Percentiles rank a stretch among this genome's conserved stretches.
Evolutionary conservation across 2,329 filamentous ascomycete genomes (phyloP).

Genomic region (Sphaceloma murrayae): DNA sequence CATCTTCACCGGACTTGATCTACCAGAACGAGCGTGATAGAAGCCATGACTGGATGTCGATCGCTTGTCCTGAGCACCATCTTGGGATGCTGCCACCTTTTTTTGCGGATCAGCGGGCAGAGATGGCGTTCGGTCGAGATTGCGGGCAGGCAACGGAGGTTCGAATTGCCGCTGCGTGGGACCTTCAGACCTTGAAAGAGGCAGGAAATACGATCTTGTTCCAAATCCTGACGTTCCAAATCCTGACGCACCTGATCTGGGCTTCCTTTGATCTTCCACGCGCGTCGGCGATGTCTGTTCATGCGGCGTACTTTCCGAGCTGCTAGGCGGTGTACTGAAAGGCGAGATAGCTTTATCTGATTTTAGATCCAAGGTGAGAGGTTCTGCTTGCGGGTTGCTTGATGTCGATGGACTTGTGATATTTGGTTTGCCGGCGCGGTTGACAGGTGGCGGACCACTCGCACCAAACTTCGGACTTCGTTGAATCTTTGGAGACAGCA

Average conservation of each 20-base stretch:
- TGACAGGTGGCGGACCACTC: constrained; percentile 61
- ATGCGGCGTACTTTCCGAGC: constrained; percentile 46
- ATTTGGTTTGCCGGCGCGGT: constrained; percentile 70
- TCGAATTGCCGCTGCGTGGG: constrained; percentile 8
- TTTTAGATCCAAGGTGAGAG: constrained; percentile 25
- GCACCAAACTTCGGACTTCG: constrained; percentile 19
- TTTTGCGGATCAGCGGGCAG: background rate
- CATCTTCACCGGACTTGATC: constrained; percentile 23
- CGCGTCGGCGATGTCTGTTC: constrained; percentile 16
- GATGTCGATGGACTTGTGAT: constrained; percentile 34
- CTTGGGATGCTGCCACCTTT: background rate
- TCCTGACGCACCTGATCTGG: background rate
- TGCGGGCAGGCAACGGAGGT: constrained; percentile 2
- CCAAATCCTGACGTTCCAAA: background rate
- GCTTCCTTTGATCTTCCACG: background rate
- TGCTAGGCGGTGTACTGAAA: constrained; percentile 77
- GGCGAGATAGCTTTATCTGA: constrained; percentile 47
- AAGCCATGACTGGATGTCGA: constrained; percentile 1
- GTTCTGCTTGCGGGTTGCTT: constrained; percentile 5
- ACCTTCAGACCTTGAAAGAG: background rate
- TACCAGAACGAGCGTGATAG: constrained; percentile 24
- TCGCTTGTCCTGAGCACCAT: constrained; percentile 8
- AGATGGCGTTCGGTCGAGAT: constrained; percentile 8
- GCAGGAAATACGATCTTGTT: constrained; percentile 7
- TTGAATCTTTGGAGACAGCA: constrained; percentile 8